These are phyloP conservation scores for Salisapilia sapeloensis DNA, from an alignment of 352 stramenopile species.

Conservation along the genomic window DNA sequence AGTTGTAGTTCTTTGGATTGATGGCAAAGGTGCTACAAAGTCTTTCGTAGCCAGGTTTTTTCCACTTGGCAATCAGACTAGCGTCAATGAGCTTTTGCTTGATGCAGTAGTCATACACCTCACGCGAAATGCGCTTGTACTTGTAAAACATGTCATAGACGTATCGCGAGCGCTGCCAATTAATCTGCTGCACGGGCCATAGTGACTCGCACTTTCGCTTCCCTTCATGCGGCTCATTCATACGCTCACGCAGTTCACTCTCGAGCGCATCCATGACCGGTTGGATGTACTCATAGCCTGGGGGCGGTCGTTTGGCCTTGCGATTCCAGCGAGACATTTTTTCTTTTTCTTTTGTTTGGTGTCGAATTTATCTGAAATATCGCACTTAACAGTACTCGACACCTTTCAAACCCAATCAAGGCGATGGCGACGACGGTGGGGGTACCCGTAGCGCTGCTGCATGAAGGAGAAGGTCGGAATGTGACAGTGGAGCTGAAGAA, in stretches of 20 bases:
- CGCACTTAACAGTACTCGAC: too few relatives aligned
- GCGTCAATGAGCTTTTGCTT: constrained; percentile 89
- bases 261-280: constrained; percentile 94
- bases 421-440: constrained; percentile 59
- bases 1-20: constrained; percentile 98
- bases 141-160: constrained; percentile 99
- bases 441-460: constrained; percentile 72
- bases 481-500: constrained; percentile 83
- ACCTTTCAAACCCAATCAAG: too few relatives aligned
- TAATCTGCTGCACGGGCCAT: constrained; percentile 99
- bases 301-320: constrained; percentile 65
- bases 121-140: constrained; percentile 87
- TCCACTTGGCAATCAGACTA: constrained; percentile 98
- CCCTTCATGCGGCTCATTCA: constrained; percentile 94
- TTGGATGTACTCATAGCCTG: constrained; percentile 91
- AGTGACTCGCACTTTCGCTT: constrained; percentile 95
- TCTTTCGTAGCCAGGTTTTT: constrained; percentile 96
- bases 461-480: constrained; percentile 71
- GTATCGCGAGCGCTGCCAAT: constrained; percentile 97
- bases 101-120: constrained; percentile 98
- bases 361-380: too few relatives aligned
- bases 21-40: constrained; percentile 98
- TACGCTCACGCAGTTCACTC: constrained; percentile 93
- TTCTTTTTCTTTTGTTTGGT: background rate
- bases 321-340: constrained; percentile 83